These are phyloP conservation scores for Globisporangium polare DNA, from an alignment of 352 stramenopile species.

Conservation along the genomic window DNA sequence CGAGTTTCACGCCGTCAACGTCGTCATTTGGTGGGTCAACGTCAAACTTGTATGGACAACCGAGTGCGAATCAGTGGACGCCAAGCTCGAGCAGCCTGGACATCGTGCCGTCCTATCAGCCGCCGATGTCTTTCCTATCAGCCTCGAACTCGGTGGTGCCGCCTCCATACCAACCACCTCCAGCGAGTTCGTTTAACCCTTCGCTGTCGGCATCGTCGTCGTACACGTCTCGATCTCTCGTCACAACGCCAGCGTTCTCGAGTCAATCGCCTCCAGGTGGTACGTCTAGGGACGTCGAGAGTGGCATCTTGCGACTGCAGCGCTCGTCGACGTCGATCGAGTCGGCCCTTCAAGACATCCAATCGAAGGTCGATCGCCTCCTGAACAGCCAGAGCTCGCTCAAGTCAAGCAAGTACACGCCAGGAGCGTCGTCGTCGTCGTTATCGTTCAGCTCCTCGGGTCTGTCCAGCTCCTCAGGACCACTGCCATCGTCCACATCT, in stretches of 20 bases:
- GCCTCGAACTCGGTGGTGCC: not conserved
- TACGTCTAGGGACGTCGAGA: slow-evolving; percentile 44
- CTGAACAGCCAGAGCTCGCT: slow-evolving; percentile 52
- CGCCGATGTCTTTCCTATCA: slow-evolving; percentile 4
- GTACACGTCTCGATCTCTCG: slow-evolving; percentile 15
- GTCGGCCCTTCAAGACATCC: slow-evolving; percentile 60
- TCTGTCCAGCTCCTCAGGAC: slow-evolving; percentile 20
- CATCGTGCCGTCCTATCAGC: slow-evolving; percentile 10
- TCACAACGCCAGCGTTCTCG: slow-evolving; percentile 28
- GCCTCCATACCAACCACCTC: not conserved
- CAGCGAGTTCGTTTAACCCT: slow-evolving; percentile 8
- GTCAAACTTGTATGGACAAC: slow-evolving; percentile 1
- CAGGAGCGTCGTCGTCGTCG: not conserved
- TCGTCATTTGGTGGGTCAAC: not conserved
- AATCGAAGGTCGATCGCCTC: slow-evolving; percentile 79
- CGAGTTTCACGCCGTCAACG: slow-evolving; percentile 17
- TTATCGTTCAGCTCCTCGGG: slow-evolving; percentile 18
- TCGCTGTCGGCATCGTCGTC: slow-evolving; percentile 1
- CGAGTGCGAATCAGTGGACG: slow-evolving; percentile 11
- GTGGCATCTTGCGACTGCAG: slow-evolving; percentile 61
- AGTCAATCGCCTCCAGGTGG: slow-evolving; percentile 13
- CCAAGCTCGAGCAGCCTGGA: slow-evolving; percentile 1
- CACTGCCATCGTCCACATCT: slow-evolving; percentile 21
- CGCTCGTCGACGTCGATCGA: slow-evolving; percentile 79
- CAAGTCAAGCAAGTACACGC: slow-evolving; percentile 41